A percentile compares a stretch with the other conserved stretches of the same genome.
These are phyloP conservation scores for Fusarium piperis DNA, from an alignment of 2,329 filamentous ascomycete species.

Conservation along the genomic window DNA sequence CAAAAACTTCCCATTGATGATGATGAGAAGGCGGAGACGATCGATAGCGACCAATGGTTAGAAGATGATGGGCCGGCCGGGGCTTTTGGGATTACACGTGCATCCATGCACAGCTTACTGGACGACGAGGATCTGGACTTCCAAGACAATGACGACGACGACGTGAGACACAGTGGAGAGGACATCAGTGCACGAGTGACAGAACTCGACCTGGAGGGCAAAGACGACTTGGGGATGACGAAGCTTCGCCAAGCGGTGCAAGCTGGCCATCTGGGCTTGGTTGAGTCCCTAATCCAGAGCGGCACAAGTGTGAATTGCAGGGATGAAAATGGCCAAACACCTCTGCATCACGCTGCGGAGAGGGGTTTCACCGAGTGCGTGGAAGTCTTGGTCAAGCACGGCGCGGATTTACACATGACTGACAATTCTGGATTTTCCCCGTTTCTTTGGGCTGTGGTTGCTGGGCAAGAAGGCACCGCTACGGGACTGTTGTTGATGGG, in stretches of 20 bases:
- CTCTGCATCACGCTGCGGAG: neutral
- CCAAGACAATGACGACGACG: neutral
- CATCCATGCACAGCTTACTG: neutral
- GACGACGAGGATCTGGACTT: neutral
- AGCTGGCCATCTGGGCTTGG: neutral
- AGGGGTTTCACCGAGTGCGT: neutral
- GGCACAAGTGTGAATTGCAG: neutral
- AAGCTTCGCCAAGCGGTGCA: neutral
- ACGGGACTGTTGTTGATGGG: neutral
- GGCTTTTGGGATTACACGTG: neutral
- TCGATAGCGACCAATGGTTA: neutral
- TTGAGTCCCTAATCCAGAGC: neutral
- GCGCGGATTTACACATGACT: neutral
- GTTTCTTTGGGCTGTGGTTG: neutral
- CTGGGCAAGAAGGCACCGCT: neutral
- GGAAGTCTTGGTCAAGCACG: neutral
- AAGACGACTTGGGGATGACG: neutral
- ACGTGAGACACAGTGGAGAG: neutral
- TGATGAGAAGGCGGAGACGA: neutral
- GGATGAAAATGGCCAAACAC: neutral
- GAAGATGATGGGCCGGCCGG: neutral
- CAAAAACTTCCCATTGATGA: neutral
- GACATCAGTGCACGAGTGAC: neutral
- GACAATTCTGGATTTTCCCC: neutral
- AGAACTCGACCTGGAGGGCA: neutral